Evolutionary conservation across 1,284 basidiomycete genomes (phyloP).

Genomic region (Marasmius fiardii): DNA sequence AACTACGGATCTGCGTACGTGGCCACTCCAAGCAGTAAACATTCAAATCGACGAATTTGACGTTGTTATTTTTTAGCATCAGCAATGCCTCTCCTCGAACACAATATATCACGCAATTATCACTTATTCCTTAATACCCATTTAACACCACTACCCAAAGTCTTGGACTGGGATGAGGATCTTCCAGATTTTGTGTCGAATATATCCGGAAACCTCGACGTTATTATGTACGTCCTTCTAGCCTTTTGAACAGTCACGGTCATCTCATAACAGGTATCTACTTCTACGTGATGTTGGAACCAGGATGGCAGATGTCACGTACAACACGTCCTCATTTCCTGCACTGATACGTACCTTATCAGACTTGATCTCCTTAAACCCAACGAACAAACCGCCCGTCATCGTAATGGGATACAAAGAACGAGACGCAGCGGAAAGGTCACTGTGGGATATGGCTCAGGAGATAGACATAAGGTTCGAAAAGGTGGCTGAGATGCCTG

Average conservation of each 20-base stretch:
- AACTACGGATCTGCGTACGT: slow-evolving; percentile 74
- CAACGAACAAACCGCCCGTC: slow-evolving; percentile 32
- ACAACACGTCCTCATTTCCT: slow-evolving; percentile 83
- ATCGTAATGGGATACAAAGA: slow-evolving; percentile 83
- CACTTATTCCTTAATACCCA: not conserved
- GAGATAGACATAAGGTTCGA: slow-evolving; percentile 51
- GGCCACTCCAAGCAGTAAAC: not conserved
- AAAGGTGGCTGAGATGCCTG: slow-evolving; percentile 49
- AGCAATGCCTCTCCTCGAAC: slow-evolving; percentile 73
- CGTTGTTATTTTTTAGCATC: slow-evolving; percentile 46
- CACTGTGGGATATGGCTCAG: slow-evolving; percentile 62
- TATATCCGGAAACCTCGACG: slow-evolving; percentile 42
- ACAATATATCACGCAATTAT: slow-evolving; percentile 50
- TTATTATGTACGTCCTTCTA: slow-evolving; percentile 49
- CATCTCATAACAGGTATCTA: too few species aligned
- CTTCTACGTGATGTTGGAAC: too few species aligned
- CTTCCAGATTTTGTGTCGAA: slow-evolving; percentile 43
- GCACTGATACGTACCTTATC: slow-evolving; percentile 57
- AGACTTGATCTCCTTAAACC: slow-evolving; percentile 33
- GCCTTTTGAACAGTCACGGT: too few species aligned
- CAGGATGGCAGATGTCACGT: slow-evolving; percentile 89
- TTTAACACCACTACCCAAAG: slow-evolving; percentile 23
- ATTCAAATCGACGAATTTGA: not conserved
- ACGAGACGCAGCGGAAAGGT: slow-evolving; percentile 69
- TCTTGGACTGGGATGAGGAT: slow-evolving; percentile 74